Conservation (phyloP, 306 rosid genomes). For the Alnus glutinosa region DNA sequence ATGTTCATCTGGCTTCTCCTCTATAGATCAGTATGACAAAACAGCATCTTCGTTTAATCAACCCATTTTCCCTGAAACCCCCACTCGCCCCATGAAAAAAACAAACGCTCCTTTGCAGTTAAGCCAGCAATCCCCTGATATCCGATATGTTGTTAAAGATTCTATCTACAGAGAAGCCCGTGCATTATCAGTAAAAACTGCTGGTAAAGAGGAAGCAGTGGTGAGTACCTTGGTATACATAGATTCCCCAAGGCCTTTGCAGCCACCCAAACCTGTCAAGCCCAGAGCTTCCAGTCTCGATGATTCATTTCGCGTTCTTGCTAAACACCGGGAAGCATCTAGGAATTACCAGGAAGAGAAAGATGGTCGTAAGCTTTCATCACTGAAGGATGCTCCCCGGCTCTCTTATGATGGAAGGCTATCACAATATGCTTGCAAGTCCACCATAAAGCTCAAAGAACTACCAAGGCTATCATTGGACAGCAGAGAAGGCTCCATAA, state of each 20-base stretch:
- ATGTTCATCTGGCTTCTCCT: constrained; percentile 80
- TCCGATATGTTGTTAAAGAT: constrained; percentile 49
- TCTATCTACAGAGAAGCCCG: constrained; percentile 58
- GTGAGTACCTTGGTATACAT: constrained; percentile 52
- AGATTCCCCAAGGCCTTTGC: constrained; percentile 81
- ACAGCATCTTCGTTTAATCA: constrained; percentile 39
- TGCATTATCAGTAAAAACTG: constrained; percentile 54
- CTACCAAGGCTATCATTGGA: constrained; percentile 89
- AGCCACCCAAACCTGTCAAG: constrained; percentile 35
- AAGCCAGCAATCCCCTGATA: constrained; percentile 37
- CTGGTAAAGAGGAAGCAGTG: constrained; percentile 41
- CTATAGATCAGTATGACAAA: constrained; percentile 52
- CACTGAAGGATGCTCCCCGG: constrained; percentile 44
- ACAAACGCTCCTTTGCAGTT: constrained; percentile 15
- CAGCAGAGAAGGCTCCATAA: constrained; percentile 58
- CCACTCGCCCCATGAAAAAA: constrained; percentile 37
- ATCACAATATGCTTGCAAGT: constrained; percentile 47
- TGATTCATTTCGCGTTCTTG: constrained; percentile 46
- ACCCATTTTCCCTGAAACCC: constrained; percentile 25
- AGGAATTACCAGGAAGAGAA: constrained; percentile 41
- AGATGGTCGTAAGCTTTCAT: constrained; percentile 10
- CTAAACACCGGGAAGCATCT: constrained; percentile 48
- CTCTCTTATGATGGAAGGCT: constrained; percentile 81
- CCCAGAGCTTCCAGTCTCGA: constrained; percentile 32
- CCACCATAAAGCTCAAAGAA: constrained; percentile 60